Evolutionary conservation across 164 flowering plant genomes (phyloP), one percentile per base, ranked within the genome.

Genomic region (Vitis vinifera): DNA sequence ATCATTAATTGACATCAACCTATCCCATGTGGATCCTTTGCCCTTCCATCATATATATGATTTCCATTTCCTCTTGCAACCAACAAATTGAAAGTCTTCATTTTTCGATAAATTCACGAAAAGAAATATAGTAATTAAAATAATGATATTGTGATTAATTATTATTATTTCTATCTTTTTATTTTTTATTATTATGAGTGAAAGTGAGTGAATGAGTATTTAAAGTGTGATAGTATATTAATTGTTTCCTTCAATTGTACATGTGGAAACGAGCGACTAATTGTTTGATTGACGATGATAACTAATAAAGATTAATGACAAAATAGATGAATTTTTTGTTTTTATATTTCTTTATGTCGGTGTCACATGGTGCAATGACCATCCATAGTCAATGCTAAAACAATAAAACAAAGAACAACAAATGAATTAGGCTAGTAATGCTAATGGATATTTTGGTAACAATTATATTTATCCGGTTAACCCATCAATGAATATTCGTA

Each of bases 21-120:
- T 79, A 44, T 70, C 82, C 0, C 80, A 82, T 14, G 82, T 91
- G 37, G 90, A 88, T 8, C 92, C 97, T 13, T 92, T 92, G 8
- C 85, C 84, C 3, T 79, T 91, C 9, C 87, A 89, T 48, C 89
- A 91, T 65, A 87, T 82, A 64, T 91, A 93, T 2, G 91, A 84
- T 75, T 89, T 89, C 78, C 86, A 84, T 75, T 91, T 91, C 84
- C 76, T 91, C 71, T 59, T 86, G 48, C 89, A 84, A 49, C 71
- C 72, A 55, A 74, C 73, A 57, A 86, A 84, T 63, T 84, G 77
- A 86, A 71, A 73, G n/a, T 63, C 57, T 52, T 15, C 1, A 48
- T n/a, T 71, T 68, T 62, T 0, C 27, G 1, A 13, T 63, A 23
- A 63, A 49, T 8, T 31, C 47, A 44, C 51, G 3, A 13, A 63